Conservation (phyloP, 192 early-diverging fungal genomes). For the Umbelopsis isabellina region DNA sequence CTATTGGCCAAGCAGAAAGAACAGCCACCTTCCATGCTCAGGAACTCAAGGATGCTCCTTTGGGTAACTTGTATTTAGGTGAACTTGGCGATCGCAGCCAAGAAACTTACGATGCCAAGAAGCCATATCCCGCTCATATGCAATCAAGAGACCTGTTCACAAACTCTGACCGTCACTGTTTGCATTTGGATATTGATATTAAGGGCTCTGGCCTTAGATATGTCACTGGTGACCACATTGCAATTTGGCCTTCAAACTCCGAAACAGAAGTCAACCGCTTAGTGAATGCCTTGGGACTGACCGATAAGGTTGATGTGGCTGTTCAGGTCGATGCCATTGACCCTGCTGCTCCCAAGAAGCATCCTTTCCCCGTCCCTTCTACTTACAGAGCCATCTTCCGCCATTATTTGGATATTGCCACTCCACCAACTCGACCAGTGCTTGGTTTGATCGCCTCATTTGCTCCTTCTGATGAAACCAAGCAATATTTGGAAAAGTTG, state of each 20-base stretch:
- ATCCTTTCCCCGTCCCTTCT: slow-evolving; percentile 86
- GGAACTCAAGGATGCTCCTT: slow-evolving; percentile 36
- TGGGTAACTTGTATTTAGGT: slow-evolving; percentile 47
- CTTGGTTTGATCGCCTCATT: slow-evolving; percentile 62
- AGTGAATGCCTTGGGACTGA: slow-evolving; percentile 63
- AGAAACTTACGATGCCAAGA: slow-evolving; percentile 78
- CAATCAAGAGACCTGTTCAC: slow-evolving; percentile 69
- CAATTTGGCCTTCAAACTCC: slow-evolving; percentile 85
- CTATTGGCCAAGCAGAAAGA: not conserved
- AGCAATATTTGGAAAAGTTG: slow-evolving; percentile 53
- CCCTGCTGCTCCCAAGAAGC: slow-evolving; percentile 71
- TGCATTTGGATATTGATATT: slow-evolving; percentile 92
- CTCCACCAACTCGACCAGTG: slow-evolving; percentile 65
- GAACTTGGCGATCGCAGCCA: slow-evolving; percentile 51
- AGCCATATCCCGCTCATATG: slow-evolving; percentile 80
- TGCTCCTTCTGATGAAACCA: slow-evolving; percentile 55
- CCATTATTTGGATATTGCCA: slow-evolving; percentile 88
- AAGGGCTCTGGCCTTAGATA: slow-evolving; percentile 80
- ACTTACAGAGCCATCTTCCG: slow-evolving; percentile 83
- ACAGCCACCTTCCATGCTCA: slow-evolving; percentile 57
- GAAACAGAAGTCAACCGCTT: slow-evolving; percentile 71
- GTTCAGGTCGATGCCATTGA: slow-evolving; percentile 73
- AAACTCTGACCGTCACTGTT: slow-evolving; percentile 72
- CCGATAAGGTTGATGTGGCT: slow-evolving; percentile 67
- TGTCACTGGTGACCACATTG: slow-evolving; percentile 92